Percentiles rank a stretch among this genome's conserved stretches.
Evolutionary conservation across 192 early-diverging fungal genomes (phyloP).

Genomic region (Backusella mclennaniae): DNA sequence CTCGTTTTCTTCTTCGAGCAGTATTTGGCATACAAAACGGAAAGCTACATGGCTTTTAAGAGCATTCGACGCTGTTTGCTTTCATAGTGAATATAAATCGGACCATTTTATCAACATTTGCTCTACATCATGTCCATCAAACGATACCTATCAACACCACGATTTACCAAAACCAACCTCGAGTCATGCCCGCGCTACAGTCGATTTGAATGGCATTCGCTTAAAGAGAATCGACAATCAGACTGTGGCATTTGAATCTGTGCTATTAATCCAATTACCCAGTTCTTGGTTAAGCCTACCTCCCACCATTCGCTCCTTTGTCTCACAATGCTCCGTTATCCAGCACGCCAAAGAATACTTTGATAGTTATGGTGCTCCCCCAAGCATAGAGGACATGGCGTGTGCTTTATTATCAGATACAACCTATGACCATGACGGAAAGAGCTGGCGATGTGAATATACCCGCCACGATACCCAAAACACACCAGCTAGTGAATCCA

Average conservation of each 20-base stretch:
- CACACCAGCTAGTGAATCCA: neutral
- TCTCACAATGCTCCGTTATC: neutral
- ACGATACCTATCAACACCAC: slow-evolving; percentile 18
- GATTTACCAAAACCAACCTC: slow-evolving; percentile 20
- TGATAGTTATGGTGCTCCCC: slow-evolving; percentile 24
- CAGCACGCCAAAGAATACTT: slow-evolving; percentile 9
- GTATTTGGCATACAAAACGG: slow-evolving; percentile 36
- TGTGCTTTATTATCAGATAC: slow-evolving; percentile 4
- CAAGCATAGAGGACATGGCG: slow-evolving; percentile 14
- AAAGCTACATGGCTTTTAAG: slow-evolving; percentile 43
- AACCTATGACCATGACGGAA: slow-evolving; percentile 23
- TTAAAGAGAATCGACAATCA: slow-evolving; percentile 2
- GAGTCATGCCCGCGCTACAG: slow-evolving; percentile 7
- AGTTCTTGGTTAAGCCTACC: neutral
- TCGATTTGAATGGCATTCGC: slow-evolving; percentile 22
- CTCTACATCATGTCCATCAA: slow-evolving; percentile 17
- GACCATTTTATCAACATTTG: slow-evolving; percentile 8
- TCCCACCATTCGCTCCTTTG: neutral
- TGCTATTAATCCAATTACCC: slow-evolving; percentile 31
- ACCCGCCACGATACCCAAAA: slow-evolving; percentile 2
- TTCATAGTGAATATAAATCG: slow-evolving; percentile 20
- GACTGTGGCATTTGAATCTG: slow-evolving; percentile 31
- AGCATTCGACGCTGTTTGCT: slow-evolving; percentile 15
- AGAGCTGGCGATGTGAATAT: slow-evolving; percentile 36
- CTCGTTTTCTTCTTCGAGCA: neutral